Base-by-base conservation (phyloP, 2,329 filamentous ascomycete genomes). In the Diaporthe sp. region DNA sequence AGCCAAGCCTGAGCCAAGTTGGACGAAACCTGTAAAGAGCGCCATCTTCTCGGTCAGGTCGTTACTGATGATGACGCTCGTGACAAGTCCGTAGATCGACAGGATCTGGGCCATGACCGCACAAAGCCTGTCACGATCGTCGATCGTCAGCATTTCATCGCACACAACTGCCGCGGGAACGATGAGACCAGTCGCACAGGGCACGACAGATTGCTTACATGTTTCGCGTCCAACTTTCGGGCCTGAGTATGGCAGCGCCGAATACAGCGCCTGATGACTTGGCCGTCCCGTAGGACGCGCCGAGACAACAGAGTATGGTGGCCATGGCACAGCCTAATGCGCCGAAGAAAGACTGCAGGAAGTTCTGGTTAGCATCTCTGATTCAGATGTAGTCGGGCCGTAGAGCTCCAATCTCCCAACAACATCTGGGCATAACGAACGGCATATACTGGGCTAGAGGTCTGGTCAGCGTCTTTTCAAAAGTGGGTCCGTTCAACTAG, bases 81-180 rank as follows among this genome's bases (percentile, higher is more conserved):
- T 94, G 86, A 97, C 94, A 78, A 96, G 90, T 81, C 94, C 94
- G 88, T 96, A 99, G 86, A 98, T 98, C 93, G 95, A 96, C 87
- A 99, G 98, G 87, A 99, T 99, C 98, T 97, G 97, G 90, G 97
- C 97, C 97, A 99, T 98, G 92, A 99, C 96, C 98, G 79, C 19
- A 58, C 61, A 69, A 1, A 69, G 61, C 61, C 63, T 73, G 51
- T 22, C 25, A 13, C 9, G 6, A 13, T 3, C 32, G n/a, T 35
- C 27, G 4, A 7, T 35, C 12, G 19, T 56, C 32, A 66, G 37
- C 2, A 1, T 50, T 19, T n/a, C 32, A 1, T 59, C 15, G 8
- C 6, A 25, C 2, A 15, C 2, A 55, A 10, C n/a, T 17, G 5
- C 50, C 8, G 27, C 37, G 44, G 2, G 13, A 19, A 1, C 7